Conservation (phyloP, 202 grass and related monocot species). For the Panicum virgatum region DNA sequence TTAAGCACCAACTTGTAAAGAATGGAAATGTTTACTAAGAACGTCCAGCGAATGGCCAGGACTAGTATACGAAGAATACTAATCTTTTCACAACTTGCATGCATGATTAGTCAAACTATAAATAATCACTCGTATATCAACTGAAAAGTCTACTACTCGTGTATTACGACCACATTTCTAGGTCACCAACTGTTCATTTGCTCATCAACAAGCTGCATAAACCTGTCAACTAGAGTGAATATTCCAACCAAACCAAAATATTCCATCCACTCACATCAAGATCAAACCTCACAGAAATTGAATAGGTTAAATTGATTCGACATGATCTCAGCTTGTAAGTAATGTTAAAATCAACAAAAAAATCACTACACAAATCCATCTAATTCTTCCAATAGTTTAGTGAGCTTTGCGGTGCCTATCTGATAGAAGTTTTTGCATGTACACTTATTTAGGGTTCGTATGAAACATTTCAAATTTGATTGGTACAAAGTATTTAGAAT, state of each 20-base stretch:
- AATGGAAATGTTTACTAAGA: background rate
- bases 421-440: no score
- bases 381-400: background rate
- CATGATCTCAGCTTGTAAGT: background rate
- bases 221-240: background rate
- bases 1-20: background rate
- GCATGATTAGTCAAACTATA: background rate
- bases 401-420: background rate
- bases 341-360: background rate
- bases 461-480: background rate
- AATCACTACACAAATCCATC: background rate
- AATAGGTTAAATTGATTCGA: background rate
- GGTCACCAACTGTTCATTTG: background rate
- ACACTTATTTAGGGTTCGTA: no score
- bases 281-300: background rate
- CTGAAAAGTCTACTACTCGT: background rate
- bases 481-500: background rate
- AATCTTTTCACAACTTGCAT: background rate
- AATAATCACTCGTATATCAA: background rate
- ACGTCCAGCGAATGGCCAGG: background rate
- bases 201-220: background rate
- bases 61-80: background rate
- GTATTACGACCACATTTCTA: background rate
- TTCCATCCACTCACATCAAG: background rate
- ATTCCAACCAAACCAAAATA: background rate